A percentile compares a stretch with the other conserved stretches of the same genome.
These are phyloP conservation scores for Wolfiporia cocos DNA, from an alignment of 1,284 basidiomycete species.

Conservation along the genomic window DNA sequence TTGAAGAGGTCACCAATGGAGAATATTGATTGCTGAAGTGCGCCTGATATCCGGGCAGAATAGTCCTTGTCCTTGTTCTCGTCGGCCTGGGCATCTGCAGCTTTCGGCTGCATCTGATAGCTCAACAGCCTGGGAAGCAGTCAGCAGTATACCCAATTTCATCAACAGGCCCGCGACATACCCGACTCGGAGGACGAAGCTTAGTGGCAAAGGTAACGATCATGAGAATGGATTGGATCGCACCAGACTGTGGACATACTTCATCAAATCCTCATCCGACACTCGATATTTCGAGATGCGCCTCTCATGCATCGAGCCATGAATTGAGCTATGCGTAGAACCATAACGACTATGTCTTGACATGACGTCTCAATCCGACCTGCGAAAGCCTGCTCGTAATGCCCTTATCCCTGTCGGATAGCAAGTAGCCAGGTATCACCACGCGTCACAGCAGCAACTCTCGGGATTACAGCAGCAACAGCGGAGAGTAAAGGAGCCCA, in stretches of 20 bases:
- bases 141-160: conserved; percentile 11
- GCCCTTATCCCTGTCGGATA: no score
- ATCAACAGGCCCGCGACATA: conserved; percentile 32
- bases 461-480: no score
- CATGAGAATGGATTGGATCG: conserved; percentile 8
- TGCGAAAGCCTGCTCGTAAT: no score
- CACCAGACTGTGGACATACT: conserved; percentile 41
- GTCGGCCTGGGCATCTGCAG: conserved; percentile 32
- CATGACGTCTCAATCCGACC: conserved; percentile 28
- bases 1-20: conserved; percentile 82
- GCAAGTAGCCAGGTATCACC: no score
- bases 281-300: conserved; percentile 69
- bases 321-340: no score
- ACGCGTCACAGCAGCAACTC: no score
- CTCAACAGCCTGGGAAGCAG: conserved; percentile 47
- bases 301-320: conserved; percentile 56
- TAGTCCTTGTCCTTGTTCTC: conserved; percentile 53
- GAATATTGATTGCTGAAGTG: conserved; percentile 67
- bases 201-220: conserved; percentile 23
- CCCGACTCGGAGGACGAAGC: conserved; percentile 76
- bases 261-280: conserved; percentile 76
- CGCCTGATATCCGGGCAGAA: conserved; percentile 57
- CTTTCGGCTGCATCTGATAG: conserved; percentile 65
- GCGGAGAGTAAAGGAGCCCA: no score
- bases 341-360: conserved; percentile 62